Conservation (phyloP, 805 yeast genomes). For the Suhomyces faveliae region DNA sequence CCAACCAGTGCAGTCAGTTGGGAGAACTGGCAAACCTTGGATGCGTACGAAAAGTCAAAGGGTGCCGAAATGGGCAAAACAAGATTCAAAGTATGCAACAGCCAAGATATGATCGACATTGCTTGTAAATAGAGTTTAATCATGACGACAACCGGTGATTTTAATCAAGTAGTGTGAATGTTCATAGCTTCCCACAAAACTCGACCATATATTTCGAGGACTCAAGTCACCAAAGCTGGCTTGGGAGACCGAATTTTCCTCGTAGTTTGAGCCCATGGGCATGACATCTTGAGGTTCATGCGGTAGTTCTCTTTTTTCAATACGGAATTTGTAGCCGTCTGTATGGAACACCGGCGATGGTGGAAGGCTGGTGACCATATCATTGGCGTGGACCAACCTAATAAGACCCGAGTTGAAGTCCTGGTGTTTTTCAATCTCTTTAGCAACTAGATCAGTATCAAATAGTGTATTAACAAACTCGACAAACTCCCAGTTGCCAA, state of each 20-base stretch:
- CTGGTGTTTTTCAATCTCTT: constrained; percentile 18
- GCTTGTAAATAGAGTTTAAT: constrained; percentile 8
- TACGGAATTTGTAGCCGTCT: constrained; percentile 52
- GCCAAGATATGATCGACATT: constrained; percentile 49
- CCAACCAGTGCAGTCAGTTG: constrained; percentile 44
- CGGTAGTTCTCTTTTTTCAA: constrained; percentile 40
- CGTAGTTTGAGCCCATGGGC: not conserved
- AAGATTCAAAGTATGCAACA: constrained; percentile 54
- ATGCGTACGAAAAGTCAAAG: constrained; percentile 47
- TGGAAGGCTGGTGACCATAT: constrained; percentile 60
- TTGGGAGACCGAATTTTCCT: not conserved
- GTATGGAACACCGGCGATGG: constrained; percentile 45
- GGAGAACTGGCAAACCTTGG: constrained; percentile 65
- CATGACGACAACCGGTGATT: constrained; percentile 28
- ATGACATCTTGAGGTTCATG: constrained; percentile 19
- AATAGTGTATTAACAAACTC: constrained; percentile 53
- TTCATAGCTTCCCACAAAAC: constrained; percentile 24
- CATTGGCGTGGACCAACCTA: constrained; percentile 58
- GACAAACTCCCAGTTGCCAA: constrained; percentile 54
- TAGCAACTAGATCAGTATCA: constrained; percentile 30
- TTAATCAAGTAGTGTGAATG: constrained; percentile 31
- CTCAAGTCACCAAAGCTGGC: not conserved
- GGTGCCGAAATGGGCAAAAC: constrained; percentile 54
- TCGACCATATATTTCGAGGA: constrained; percentile 18
- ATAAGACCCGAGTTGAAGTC: constrained; percentile 41